phyloP scores from a whole-genome alignment of 2,329 filamentous ascomycete genomes.

The Pezicula rhizophila region DNA sequence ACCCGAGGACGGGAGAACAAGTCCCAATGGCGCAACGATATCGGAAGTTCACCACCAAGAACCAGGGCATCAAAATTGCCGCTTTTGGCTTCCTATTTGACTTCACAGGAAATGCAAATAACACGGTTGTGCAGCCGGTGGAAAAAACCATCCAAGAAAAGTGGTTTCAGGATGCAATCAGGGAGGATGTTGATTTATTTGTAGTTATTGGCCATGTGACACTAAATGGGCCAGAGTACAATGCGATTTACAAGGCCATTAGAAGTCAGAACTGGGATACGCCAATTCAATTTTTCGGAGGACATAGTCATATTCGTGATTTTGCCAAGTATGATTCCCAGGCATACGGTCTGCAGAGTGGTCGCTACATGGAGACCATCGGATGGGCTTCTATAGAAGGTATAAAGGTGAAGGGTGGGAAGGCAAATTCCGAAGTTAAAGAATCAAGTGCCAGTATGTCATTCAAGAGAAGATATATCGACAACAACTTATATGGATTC shows the following conservation, averaged over 20 bases:
- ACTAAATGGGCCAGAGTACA: conserved; percentile 73
- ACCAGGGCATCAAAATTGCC: conserved; percentile 75
- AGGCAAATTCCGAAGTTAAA: conserved; percentile 23
- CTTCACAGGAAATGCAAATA: conserved; percentile 85
- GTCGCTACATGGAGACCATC: conserved; percentile 90
- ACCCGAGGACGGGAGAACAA: conserved; percentile 62
- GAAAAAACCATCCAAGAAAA: conserved; percentile 72
- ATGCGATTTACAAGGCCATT: conserved; percentile 71
- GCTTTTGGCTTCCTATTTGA: conserved; percentile 95
- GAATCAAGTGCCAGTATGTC: conserved; percentile 36
- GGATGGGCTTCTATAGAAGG: conserved; percentile 87
- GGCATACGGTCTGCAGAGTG: conserved; percentile 76
- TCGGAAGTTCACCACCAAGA: conserved; percentile 86
- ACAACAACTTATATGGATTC: conserved; percentile 84
- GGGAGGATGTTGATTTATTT: conserved; percentile 82
- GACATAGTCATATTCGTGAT: conserved; percentile 85
- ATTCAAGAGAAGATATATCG: conserved; percentile 80
- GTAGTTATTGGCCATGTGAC: conserved; percentile 82
- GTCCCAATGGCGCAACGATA: conserved; percentile 76
- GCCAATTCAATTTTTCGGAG: conserved; percentile 87
- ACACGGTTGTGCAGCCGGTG: conserved; percentile 77
- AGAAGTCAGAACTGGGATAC: conserved; percentile 70
- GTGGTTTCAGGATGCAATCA: conserved; percentile 85
- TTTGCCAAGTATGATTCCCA: conserved; percentile 72
- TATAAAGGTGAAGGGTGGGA: conserved; percentile 21